phyloP scores from a whole-genome alignment of 768 basidiomycete species.

The Lactarius tabidus region DNA sequence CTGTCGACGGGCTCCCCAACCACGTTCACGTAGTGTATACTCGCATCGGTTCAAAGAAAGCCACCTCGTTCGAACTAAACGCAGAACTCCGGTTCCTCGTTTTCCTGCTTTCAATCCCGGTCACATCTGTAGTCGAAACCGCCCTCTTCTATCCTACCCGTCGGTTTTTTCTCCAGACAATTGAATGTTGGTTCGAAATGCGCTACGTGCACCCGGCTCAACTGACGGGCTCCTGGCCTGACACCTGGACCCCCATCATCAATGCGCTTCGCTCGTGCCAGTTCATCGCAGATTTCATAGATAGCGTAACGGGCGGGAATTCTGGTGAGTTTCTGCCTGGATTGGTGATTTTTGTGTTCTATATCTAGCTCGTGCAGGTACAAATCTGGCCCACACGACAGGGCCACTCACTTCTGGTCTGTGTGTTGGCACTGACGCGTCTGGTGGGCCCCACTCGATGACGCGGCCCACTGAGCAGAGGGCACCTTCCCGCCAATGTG shows the following conservation, averaged over 20 bases:
- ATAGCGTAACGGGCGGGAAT: not conserved
- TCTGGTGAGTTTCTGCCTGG: not conserved
- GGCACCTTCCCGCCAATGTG: not conserved
- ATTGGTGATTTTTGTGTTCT: not conserved
- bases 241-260: conserved; percentile 11
- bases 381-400: not conserved
- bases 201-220: conserved; percentile 16
- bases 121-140: conserved; percentile 10
- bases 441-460: not conserved
- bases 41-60: not conserved
- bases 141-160: conserved; percentile 8
- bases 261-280: conserved; percentile 15
- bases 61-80: not conserved
- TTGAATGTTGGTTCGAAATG: conserved; percentile 19
- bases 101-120: conserved; percentile 10
- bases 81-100: conserved; percentile 3
- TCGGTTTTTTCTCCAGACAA: not conserved
- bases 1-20: not conserved
- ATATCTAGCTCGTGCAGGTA: not conserved
- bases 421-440: not conserved
- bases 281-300: conserved; percentile 14
- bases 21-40: not conserved
- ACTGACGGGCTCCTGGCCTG: conserved; percentile 15
- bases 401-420: not conserved
- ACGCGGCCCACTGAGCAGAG: not conserved